Evolutionary conservation across 805 yeast genomes (phyloP).

Genomic region (Ogataea paraovalis): DNA sequence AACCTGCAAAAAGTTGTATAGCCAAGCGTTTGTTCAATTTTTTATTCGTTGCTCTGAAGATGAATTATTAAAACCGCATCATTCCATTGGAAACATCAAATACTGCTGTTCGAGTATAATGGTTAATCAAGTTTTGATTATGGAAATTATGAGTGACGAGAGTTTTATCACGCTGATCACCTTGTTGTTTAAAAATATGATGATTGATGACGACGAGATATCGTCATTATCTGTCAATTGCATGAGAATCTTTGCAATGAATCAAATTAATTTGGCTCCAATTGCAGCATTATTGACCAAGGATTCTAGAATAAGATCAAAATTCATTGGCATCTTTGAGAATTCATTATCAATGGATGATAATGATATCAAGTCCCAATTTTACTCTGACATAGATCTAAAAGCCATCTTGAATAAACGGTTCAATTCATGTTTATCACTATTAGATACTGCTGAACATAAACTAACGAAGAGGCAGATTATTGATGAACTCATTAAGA

Average conservation of each 20-base stretch:
- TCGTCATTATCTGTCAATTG: conserved; percentile 22
- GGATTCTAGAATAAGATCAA: background rate
- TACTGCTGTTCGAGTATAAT: conserved; percentile 23
- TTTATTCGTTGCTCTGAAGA: conserved; percentile 9
- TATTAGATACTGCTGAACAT: conserved; percentile 1
- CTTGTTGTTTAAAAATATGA: conserved; percentile 13
- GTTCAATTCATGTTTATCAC: conserved; percentile 6
- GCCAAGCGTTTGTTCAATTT: conserved; percentile 13
- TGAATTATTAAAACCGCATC: conserved; percentile 5
- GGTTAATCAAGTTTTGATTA: conserved; percentile 15
- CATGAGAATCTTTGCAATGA: conserved; percentile 18
- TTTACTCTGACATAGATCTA: conserved; percentile 9
- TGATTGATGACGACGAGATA: conserved; percentile 5
- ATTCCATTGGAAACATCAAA: conserved; percentile 6
- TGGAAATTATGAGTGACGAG: conserved; percentile 7
- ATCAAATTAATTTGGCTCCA: conserved; percentile 2
- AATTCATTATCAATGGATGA: conserved; percentile 17
- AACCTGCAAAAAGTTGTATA: conserved; percentile 15
- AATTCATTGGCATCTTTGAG: conserved; percentile 3
- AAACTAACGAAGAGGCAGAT: conserved; percentile 2
- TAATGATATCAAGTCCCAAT: conserved; percentile 13
- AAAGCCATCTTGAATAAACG: conserved; percentile 5
- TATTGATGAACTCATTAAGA: conserved; percentile 2
- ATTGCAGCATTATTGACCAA: background rate
- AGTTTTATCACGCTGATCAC: conserved; percentile 11